These are phyloP conservation scores for Pythium vanterpoolii DNA, from an alignment of 352 stramenopile species.

Conservation along the genomic window DNA sequence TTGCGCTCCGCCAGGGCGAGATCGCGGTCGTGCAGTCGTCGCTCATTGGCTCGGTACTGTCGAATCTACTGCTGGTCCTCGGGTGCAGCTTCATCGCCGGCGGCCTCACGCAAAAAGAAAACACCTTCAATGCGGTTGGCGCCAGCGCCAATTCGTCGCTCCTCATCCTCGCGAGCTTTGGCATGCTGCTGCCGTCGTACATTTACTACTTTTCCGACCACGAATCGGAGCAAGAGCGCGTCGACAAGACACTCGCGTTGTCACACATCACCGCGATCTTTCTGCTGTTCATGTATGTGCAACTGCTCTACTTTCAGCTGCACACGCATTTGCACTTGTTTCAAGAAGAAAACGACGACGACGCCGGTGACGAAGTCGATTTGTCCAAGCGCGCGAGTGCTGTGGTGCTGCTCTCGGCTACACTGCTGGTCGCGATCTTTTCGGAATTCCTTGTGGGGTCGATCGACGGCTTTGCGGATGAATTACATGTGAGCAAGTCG, in stretches of 20 bases:
- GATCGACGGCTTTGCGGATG: slow-evolving; percentile 70
- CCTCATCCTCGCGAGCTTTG: slow-evolving; percentile 92
- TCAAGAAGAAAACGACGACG: slow-evolving; percentile 44
- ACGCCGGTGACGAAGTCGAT: slow-evolving; percentile 68
- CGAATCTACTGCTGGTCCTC: slow-evolving; percentile 97
- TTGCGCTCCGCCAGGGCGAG: slow-evolving; percentile 91
- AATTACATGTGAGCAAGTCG: slow-evolving; percentile 76
- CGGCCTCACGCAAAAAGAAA: slow-evolving; percentile 72
- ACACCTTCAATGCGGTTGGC: slow-evolving; percentile 91
- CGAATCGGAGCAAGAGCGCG: slow-evolving; percentile 63
- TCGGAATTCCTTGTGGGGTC: slow-evolving; percentile 91
- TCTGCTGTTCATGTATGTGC: slow-evolving; percentile 91
- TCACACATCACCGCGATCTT: slow-evolving; percentile 80
- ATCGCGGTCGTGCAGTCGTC: slow-evolving; percentile 97
- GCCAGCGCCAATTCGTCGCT: slow-evolving; percentile 94
- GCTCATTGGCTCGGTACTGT: slow-evolving; percentile 97
- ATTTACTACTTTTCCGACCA: slow-evolving; percentile 85
- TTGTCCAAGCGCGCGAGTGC: slow-evolving; percentile 79
- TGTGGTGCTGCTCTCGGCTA: slow-evolving; percentile 82
- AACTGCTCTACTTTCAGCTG: slow-evolving; percentile 96
- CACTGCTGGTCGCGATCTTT: slow-evolving; percentile 90
- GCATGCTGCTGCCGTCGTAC: slow-evolving; percentile 93
- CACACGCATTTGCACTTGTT: slow-evolving; percentile 94
- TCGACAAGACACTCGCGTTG: slow-evolving; percentile 69
- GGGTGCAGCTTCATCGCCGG: slow-evolving; percentile 95